phyloP scores from a whole-genome alignment of 2,329 filamentous ascomycete genomes.

The Teratosphaeria zuluensis region DNA sequence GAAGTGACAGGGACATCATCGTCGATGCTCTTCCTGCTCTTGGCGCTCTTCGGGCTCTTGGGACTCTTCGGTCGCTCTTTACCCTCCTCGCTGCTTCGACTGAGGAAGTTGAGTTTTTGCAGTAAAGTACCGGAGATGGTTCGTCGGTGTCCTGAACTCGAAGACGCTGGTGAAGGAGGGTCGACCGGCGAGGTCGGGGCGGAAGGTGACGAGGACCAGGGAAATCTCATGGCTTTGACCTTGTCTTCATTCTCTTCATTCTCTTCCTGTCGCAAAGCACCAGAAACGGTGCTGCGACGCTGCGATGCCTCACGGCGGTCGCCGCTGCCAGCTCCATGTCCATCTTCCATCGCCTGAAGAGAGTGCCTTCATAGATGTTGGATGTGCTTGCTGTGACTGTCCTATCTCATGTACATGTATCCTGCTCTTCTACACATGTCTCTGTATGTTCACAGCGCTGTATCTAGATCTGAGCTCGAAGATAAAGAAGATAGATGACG shows the following conservation, averaged over 20 bases:
- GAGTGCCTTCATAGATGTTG: not conserved
- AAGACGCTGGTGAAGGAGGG: not conserved
- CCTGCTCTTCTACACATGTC: not conserved
- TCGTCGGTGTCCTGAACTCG: slow-evolving; percentile 35
- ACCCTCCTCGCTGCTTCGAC: slow-evolving; percentile 31
- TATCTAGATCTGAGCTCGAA: not conserved
- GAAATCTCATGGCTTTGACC: slow-evolving; percentile 16
- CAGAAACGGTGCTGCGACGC: slow-evolving; percentile 7
- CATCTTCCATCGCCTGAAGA: slow-evolving; percentile 6
- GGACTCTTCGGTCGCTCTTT: slow-evolving; percentile 22
- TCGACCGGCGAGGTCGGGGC: slow-evolving; percentile 8
- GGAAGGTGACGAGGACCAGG: slow-evolving; percentile 13
- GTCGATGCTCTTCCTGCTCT: slow-evolving; percentile 21
- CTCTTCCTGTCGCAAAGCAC: not conserved
- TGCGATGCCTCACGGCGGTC: slow-evolving; percentile 4
- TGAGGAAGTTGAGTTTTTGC: slow-evolving; percentile 60
- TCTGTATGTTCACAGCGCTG: not conserved
- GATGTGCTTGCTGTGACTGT: not conserved
- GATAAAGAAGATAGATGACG: not conserved
- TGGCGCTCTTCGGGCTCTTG: slow-evolving; percentile 16
- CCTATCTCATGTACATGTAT: not conserved
- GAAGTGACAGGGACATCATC: slow-evolving; percentile 18
- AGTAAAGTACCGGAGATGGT: slow-evolving; percentile 56
- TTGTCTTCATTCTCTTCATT: slow-evolving; percentile 5
- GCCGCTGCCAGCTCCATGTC: slow-evolving; percentile 4